Base-by-base conservation (phyloP, 2,329 filamentous ascomycete genomes). In the Helicocarpus griseus region DNA sequence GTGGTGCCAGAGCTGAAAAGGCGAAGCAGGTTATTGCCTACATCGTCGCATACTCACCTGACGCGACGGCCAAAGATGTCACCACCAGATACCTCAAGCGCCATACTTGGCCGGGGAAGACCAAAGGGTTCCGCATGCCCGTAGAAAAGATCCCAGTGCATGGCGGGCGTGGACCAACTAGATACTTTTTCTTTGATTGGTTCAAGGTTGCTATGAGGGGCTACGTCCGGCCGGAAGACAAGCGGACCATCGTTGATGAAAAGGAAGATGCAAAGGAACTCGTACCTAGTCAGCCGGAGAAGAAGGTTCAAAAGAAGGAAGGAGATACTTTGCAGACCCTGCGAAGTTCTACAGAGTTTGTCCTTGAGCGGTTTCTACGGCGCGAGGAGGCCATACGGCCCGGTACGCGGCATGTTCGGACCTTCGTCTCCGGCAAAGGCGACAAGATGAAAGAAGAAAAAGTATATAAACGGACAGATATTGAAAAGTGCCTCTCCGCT, bases 41-140 rank as follows among this genome's bases (percentile, higher is more conserved):
- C 62, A 79, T 95, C 2, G 75, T 97, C 19, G 90, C 86, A 0
- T 88, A 87, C 67, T 88, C 87, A 0, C 70, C 80, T 2, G 90
- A 97, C 63, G 88, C 87, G 2, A 90, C 89, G 0, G 90, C 89
- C 11, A 97, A 97, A 65, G 93, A 98, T 64, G 86, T 98, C 14
- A 98, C 93, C 0, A 83, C 93, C 9, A 81, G 93, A 26, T 98
- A 98, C 65, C 73, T 98, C 6, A 90, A 85, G 61, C 81, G 85
- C 21, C 86, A 86, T 52, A 78, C 85, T 49, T 83, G 89, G 65
- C 93, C 93, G 0, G 91, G 93, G 3, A 86, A 89, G 58, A 95
- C 91, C 0, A 97, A 95, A 64, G 89, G 90, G 3, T 79, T 84
- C 56, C 81, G 93, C 5, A 79, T 95, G 64, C 81, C 85, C 0